phyloP scores from a whole-genome alignment of 768 basidiomycete species.

The Sistotremastrum suecicum region DNA sequence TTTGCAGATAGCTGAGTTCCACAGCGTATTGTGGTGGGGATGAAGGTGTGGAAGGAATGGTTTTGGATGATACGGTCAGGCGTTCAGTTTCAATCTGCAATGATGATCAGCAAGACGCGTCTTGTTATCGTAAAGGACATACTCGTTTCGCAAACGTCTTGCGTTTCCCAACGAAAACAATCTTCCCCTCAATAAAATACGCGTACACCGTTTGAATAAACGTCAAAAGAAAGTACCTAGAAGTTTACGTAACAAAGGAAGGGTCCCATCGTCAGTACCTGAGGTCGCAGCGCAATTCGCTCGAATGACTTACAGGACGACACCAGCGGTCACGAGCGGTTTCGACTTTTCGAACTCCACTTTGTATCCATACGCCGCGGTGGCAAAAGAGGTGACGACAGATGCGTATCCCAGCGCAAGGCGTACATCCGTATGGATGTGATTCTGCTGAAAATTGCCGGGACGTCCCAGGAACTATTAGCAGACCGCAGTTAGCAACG shows the following conservation, averaged over 20 bases:
- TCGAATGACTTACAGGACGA: slow-evolving; percentile 47
- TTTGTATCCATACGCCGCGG: slow-evolving; percentile 76
- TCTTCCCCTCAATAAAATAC: slow-evolving; percentile 75
- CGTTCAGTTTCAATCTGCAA: slow-evolving; percentile 80
- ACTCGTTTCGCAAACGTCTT: slow-evolving; percentile 84
- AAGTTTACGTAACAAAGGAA: background rate
- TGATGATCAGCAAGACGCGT: background rate
- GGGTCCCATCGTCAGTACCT: too few relatives aligned
- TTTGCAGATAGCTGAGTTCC: slow-evolving; percentile 56
- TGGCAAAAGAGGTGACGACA: slow-evolving; percentile 68
- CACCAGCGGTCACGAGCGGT: slow-evolving; percentile 60
- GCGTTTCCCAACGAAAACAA: slow-evolving; percentile 78
- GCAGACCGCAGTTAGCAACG: background rate
- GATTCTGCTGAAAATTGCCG: slow-evolving; percentile 72
- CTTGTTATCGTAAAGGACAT: slow-evolving; percentile 13
- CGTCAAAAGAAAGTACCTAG: slow-evolving; percentile 66
- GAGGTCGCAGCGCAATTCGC: background rate
- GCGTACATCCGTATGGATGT: slow-evolving; percentile 80
- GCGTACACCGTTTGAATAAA: slow-evolving; percentile 63
- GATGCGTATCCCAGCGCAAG: slow-evolving; percentile 78
- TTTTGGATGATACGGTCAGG: slow-evolving; percentile 62
- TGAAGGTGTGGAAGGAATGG: slow-evolving; percentile 37
- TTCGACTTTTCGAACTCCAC: slow-evolving; percentile 85
- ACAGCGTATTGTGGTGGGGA: slow-evolving; percentile 56
- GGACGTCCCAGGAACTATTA: slow-evolving; percentile 68